Evolutionary conservation across 164 flowering plant species (phyloP).

Genomic region (Aristolochia fimbriata): DNA sequence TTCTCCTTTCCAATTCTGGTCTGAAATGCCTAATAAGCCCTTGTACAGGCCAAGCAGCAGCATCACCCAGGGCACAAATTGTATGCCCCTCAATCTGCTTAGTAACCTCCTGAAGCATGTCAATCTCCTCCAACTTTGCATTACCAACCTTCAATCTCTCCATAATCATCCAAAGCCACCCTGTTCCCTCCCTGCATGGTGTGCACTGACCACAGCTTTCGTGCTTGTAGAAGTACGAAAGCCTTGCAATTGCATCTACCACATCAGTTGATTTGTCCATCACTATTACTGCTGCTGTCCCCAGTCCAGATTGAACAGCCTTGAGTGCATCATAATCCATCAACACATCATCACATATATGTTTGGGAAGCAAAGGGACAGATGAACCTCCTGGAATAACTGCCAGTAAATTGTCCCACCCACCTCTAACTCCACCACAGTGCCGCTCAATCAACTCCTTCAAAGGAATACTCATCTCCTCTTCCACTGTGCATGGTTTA

Average conservation of each 20-base stretch:
- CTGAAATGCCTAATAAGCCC: conserved; percentile 93
- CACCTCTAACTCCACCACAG: conserved; percentile 95
- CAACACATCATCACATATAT: conserved; percentile 82
- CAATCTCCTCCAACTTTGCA: conserved; percentile 92
- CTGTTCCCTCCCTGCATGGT: conserved; percentile 97
- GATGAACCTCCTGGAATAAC: conserved; percentile 97
- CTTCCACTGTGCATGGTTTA: conserved; percentile 98
- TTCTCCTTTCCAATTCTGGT: conserved; percentile 96
- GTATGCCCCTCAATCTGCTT: conserved; percentile 99
- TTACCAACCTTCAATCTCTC: conserved; percentile 94
- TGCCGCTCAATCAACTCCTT: conserved; percentile 90
- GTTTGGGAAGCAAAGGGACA: conserved; percentile 78
- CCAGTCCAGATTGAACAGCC: conserved; percentile 84
- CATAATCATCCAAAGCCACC: conserved; percentile 99
- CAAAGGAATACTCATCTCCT: conserved; percentile 94
- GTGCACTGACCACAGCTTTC: conserved; percentile 99
- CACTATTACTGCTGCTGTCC: conserved; percentile 95
- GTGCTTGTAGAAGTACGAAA: conserved; percentile 94
- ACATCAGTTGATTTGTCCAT: conserved; percentile 98
- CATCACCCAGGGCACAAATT: conserved; percentile 96
- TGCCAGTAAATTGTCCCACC: conserved; percentile 96
- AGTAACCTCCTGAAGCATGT: conserved; percentile 97
- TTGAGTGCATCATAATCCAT: conserved; percentile 98
- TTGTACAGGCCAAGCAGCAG: conserved; percentile 99
- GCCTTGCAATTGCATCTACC: conserved; percentile 94